Conservation (phyloP, 2,329 filamentous ascomycete genomes). For the Xylaria sp. region DNA sequence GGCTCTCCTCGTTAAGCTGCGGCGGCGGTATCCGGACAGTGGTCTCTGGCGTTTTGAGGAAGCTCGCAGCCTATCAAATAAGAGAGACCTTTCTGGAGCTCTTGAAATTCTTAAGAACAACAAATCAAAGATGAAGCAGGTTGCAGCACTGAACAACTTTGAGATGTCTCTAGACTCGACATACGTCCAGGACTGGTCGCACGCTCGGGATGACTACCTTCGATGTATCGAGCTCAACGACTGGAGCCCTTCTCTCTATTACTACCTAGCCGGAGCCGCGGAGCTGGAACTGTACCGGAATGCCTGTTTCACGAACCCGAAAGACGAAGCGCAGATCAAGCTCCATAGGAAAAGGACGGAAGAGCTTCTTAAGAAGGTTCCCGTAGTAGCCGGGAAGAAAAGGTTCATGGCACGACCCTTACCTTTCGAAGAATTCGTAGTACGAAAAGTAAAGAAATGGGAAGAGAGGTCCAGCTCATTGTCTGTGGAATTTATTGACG, state of each 20-base stretch:
- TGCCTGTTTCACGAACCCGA: slow-evolving; percentile 55
- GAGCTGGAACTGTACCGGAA: slow-evolving; percentile 85
- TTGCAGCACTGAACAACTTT: slow-evolving; percentile 86
- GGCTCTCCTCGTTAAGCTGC: slow-evolving; percentile 77
- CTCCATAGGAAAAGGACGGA: slow-evolving; percentile 73
- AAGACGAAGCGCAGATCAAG: slow-evolving; percentile 59
- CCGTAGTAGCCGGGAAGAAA: slow-evolving; percentile 82
- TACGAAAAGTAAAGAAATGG: slow-evolving; percentile 89
- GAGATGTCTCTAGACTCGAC: slow-evolving; percentile 83
- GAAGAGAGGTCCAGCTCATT: slow-evolving; percentile 77
- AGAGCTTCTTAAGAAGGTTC: slow-evolving; percentile 76
- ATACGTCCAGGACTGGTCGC: slow-evolving; percentile 80
- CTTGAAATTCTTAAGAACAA: slow-evolving; percentile 72
- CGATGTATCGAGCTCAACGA: slow-evolving; percentile 83
- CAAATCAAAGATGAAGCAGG: slow-evolving; percentile 83
- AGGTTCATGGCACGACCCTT: slow-evolving; percentile 89
- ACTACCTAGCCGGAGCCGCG: slow-evolving; percentile 83
- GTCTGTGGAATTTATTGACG: slow-evolving; percentile 78
- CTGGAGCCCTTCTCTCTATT: slow-evolving; percentile 91
- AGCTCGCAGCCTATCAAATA: slow-evolving; percentile 77
- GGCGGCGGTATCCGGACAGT: slow-evolving; percentile 80
- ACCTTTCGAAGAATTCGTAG: slow-evolving; percentile 88
- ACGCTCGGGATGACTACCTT: slow-evolving; percentile 80
- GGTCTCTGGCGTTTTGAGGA: slow-evolving; percentile 91
- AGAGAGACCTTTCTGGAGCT: slow-evolving; percentile 73